phyloP scores from a whole-genome alignment of 2,329 filamentous ascomycete genomes.

The Mollisiaceae sp. region DNA sequence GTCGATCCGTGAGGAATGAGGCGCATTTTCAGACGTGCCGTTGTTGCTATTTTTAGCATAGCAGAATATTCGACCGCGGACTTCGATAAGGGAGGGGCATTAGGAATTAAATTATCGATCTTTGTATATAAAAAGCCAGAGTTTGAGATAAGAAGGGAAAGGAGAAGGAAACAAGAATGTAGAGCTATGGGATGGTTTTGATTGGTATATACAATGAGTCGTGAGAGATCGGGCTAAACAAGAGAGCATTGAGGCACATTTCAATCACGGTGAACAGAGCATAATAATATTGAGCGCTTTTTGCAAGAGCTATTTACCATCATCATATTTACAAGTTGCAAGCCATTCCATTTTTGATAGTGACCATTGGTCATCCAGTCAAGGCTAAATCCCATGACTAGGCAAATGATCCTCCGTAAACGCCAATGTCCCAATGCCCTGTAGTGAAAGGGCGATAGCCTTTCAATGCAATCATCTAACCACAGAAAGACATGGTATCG shows the following conservation, averaged over 20 bases:
- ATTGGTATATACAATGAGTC: neutral
- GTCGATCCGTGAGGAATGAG: neutral
- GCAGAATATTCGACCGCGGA: too few relatives aligned
- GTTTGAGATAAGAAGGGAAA: neutral
- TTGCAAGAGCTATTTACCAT: slow-evolving; percentile 5
- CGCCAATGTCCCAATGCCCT: neutral
- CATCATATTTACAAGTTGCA: neutral
- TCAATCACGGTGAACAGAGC: neutral
- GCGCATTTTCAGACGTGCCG: neutral
- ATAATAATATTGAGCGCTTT: neutral
- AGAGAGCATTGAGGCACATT: neutral
- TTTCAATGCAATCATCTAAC: slow-evolving; percentile 5
- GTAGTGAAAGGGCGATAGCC: neutral
- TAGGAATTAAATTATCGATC: too few relatives aligned
- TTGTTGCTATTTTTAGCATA: neutral
- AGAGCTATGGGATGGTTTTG: neutral
- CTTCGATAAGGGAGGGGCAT: too few relatives aligned
- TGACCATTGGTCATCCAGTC: neutral
- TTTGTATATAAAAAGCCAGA: neutral
- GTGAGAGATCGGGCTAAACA: neutral
- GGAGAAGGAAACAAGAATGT: neutral
- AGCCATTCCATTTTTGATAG: neutral
- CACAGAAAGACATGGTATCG: slow-evolving; percentile 10
- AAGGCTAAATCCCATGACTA: neutral
- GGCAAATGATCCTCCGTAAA: neutral